Evolutionary conservation across 306 rosid genomes (phyloP).

Genomic region (Acacia acuminata): DNA sequence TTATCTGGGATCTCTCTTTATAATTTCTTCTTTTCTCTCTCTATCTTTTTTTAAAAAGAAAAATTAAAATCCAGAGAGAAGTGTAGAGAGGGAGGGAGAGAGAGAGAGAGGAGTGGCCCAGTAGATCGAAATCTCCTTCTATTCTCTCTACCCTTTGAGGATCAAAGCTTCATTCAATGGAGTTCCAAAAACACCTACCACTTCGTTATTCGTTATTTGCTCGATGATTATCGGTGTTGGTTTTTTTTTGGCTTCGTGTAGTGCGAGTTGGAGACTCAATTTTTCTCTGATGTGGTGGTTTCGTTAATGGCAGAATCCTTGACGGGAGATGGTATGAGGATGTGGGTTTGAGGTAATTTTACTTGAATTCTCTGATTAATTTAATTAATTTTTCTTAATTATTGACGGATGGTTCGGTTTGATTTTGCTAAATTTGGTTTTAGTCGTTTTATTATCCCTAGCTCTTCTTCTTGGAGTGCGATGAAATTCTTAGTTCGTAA

Average conservation of each 20-base stretch:
- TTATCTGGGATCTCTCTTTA: slow-evolving; percentile 89
- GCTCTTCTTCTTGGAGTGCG: slow-evolving; percentile 27
- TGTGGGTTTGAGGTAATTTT: slow-evolving; percentile 88
- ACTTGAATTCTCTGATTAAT: slow-evolving; percentile 31
- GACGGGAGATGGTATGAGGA: slow-evolving; percentile 43
- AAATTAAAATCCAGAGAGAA: slow-evolving; percentile 36
- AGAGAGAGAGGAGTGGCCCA: slow-evolving; percentile 84
- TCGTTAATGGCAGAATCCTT: slow-evolving; percentile 56
- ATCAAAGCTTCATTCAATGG: slow-evolving; percentile 77
- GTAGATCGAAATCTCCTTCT: slow-evolving; percentile 88
- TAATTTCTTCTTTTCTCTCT: slow-evolving; percentile 34
- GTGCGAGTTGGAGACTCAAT: slow-evolving; percentile 34
- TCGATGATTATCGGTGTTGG: slow-evolving; percentile 39
- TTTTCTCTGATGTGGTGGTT: slow-evolving; percentile 42
- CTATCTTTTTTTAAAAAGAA: background rate
- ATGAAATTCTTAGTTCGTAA: slow-evolving; percentile 29
- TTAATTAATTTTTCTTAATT: slow-evolving; percentile 32
- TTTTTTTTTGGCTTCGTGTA: slow-evolving; percentile 27
- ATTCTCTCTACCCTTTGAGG: slow-evolving; percentile 66
- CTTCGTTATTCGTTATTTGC: slow-evolving; percentile 39
- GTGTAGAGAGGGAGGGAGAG: slow-evolving; percentile 18
- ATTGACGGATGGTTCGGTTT: slow-evolving; percentile 36
- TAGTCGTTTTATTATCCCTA: slow-evolving; percentile 16
- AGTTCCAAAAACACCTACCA: slow-evolving; percentile 59
- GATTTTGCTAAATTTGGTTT: slow-evolving; percentile 44